phyloP scores from a whole-genome alignment of 768 basidiomycete genomes.

The Fistulinella prunicolor region DNA sequence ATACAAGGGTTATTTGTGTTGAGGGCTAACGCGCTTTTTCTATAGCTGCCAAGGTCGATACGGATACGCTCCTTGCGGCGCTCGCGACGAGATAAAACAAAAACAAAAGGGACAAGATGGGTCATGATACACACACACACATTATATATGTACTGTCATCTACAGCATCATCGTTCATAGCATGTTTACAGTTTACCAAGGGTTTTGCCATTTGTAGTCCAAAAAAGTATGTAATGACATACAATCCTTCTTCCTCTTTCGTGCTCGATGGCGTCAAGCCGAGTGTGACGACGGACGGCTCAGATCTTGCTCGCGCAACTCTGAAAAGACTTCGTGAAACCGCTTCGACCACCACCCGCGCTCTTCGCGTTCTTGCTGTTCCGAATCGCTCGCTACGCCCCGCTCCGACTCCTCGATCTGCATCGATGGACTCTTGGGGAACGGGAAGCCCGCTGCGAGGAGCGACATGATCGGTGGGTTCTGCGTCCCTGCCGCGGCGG shows the following conservation, averaged over 20 bases:
- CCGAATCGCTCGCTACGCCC: conserved; percentile 23
- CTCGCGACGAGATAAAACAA: conserved; percentile 45
- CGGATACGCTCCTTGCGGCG: conserved; percentile 58
- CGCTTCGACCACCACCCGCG: conserved; percentile 72
- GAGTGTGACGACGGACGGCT: too few relatives aligned
- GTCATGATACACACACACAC: too few relatives aligned
- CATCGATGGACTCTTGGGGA: conserved; percentile 73
- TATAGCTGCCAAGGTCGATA: conserved; percentile 62
- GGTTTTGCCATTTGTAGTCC: too few relatives aligned
- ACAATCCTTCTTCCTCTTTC: too few relatives aligned
- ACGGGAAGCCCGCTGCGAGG: conserved; percentile 46
- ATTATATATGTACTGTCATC: too few relatives aligned
- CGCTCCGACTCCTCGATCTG: conserved; percentile 42
- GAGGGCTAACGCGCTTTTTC: background rate
- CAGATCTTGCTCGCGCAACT: conserved; percentile 40
- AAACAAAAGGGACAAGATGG: too few relatives aligned
- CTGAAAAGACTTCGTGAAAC: conserved; percentile 60
- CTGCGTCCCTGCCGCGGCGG: conserved; percentile 29
- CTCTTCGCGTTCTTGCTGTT: conserved; percentile 58
- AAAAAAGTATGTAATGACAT: too few relatives aligned
- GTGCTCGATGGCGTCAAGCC: too few relatives aligned
- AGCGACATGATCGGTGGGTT: conserved; percentile 39
- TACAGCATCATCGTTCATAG: too few relatives aligned
- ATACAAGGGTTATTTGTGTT: too few relatives aligned
- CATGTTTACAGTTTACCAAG: too few relatives aligned